Percentiles rank a stretch among this genome's conserved stretches.
These are phyloP conservation scores for Flaveria robusta DNA, from an alignment of 129 eudicot genomes.

Conservation along the genomic window DNA sequence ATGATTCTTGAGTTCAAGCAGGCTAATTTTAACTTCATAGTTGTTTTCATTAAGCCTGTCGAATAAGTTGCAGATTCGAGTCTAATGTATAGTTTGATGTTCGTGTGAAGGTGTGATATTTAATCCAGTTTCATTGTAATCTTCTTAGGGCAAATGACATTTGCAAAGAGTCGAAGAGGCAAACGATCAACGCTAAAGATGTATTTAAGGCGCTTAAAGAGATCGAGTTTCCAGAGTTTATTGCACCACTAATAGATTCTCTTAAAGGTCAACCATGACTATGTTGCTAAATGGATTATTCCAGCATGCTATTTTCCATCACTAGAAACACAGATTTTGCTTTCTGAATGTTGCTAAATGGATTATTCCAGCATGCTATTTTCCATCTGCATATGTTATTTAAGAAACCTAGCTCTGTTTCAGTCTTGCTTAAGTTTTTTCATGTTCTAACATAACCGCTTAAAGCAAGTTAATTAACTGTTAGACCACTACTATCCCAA, in stretches of 20 bases:
- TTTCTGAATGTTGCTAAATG: neutral
- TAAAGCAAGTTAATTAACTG: neutral
- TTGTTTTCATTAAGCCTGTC: too few relatives aligned
- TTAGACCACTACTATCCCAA: too few relatives aligned
- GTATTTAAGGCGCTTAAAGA: slow-evolving; percentile 91
- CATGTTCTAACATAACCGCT: neutral
- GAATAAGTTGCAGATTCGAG: neutral
- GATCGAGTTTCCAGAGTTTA: slow-evolving; percentile 81
- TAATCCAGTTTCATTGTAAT: slow-evolving; percentile 4
- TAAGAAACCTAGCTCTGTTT: neutral
- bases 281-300: too few relatives aligned
- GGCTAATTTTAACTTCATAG: neutral
- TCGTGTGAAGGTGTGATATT: neutral
- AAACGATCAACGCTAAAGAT: slow-evolving; percentile 73
- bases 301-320: too few relatives aligned
- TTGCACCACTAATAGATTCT: slow-evolving; percentile 67
- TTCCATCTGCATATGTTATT: neutral
- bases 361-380: neutral
- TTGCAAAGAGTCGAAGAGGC: slow-evolving; percentile 86
- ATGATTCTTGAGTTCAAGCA: neutral
- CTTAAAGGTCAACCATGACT: slow-evolving; percentile 53
- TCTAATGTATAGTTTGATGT: neutral
- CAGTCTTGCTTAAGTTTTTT: neutral
- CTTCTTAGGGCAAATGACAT: slow-evolving; percentile 82
- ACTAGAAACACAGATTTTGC: neutral